phyloP scores from a whole-genome alignment of 2,329 filamentous ascomycete genomes.

The Sarocladium kiliense region DNA sequence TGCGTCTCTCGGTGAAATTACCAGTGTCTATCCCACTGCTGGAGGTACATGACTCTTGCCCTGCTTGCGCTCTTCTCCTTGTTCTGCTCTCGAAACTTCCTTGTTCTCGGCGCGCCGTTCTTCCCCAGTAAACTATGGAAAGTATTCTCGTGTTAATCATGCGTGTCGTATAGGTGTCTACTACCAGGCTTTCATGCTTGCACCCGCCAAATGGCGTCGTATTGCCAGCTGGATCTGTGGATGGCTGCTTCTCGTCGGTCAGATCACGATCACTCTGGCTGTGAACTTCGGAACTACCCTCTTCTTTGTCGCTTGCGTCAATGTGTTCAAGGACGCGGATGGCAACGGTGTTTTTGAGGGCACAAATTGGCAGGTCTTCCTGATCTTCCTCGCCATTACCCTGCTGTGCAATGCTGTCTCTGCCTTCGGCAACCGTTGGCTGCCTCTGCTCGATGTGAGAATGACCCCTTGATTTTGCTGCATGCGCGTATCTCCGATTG shows the following conservation, averaged over 20 bases:
- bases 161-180: conserved; percentile 45
- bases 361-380: conserved; percentile 60
- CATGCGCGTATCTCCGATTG: neutral
- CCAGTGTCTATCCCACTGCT: conserved; percentile 70
- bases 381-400: conserved; percentile 67
- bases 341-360: conserved; percentile 40
- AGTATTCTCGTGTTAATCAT: conserved; percentile 13
- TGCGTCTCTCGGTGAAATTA: conserved; percentile 67
- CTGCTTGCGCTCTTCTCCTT: neutral
- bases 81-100: neutral
- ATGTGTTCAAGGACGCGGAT: conserved; percentile 44
- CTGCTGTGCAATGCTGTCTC: conserved; percentile 61
- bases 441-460: conserved; percentile 66
- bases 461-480: neutral
- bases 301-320: conserved; percentile 50
- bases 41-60: conserved; percentile 42
- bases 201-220: conserved; percentile 54
- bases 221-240: conserved; percentile 67
- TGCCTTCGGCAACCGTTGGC: conserved; percentile 59
- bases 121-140: neutral
- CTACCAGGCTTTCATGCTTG: conserved; percentile 73
- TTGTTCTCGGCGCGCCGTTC: conserved; percentile 2
- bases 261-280: conserved; percentile 78
- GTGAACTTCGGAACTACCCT: conserved; percentile 76
- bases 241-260: conserved; percentile 73